phyloP scores from a whole-genome alignment of 2,329 filamentous ascomycete genomes.

The Ascochyta pisi region DNA sequence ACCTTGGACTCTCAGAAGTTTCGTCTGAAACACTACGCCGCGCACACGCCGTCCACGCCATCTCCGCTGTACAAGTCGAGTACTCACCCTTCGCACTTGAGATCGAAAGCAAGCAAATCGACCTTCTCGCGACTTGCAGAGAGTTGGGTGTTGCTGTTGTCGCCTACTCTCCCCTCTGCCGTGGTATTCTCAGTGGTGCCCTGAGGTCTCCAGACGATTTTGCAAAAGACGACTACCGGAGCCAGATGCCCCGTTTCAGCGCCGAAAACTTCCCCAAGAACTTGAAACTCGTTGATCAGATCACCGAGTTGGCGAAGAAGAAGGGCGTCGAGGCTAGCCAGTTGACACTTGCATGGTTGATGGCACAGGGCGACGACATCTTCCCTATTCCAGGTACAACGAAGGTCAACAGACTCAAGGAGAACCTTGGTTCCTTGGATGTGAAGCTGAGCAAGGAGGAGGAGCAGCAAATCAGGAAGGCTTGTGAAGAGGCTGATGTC shows the following conservation, averaged over 20 bases:
- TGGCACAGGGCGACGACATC: slow-evolving; percentile 54
- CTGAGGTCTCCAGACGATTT: slow-evolving; percentile 55
- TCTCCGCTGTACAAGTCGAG: slow-evolving; percentile 60
- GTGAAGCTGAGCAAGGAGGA: slow-evolving; percentile 40
- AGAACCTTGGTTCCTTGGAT: slow-evolving; percentile 39
- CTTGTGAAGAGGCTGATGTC: slow-evolving; percentile 51
- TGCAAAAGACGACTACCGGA: slow-evolving; percentile 35
- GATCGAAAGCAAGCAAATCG: slow-evolving; percentile 51
- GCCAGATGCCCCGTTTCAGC: slow-evolving; percentile 51
- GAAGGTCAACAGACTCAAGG: slow-evolving; percentile 37
- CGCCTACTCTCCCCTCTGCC: slow-evolving; percentile 49
- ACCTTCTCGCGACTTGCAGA: slow-evolving; percentile 50
- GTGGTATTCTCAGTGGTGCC: slow-evolving; percentile 41
- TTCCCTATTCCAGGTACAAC: slow-evolving; percentile 65
- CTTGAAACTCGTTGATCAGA: slow-evolving; percentile 41
- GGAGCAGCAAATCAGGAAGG: slow-evolving; percentile 37
- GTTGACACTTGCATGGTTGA: slow-evolving; percentile 56
- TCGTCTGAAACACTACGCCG: slow-evolving; percentile 56
- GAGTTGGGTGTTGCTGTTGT: slow-evolving; percentile 54
- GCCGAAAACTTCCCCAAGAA: slow-evolving; percentile 51
- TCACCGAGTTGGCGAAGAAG: slow-evolving; percentile 41
- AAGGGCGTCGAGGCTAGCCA: slow-evolving; percentile 66
- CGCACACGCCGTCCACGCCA: slow-evolving; percentile 55
- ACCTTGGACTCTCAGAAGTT: slow-evolving; percentile 57
- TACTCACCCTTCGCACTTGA: slow-evolving; percentile 59